Evolutionary conservation across 2,329 filamentous ascomycete genomes (phyloP), one percentile per base, ranked within the genome.

Genomic region (Alternaria sp.): DNA sequence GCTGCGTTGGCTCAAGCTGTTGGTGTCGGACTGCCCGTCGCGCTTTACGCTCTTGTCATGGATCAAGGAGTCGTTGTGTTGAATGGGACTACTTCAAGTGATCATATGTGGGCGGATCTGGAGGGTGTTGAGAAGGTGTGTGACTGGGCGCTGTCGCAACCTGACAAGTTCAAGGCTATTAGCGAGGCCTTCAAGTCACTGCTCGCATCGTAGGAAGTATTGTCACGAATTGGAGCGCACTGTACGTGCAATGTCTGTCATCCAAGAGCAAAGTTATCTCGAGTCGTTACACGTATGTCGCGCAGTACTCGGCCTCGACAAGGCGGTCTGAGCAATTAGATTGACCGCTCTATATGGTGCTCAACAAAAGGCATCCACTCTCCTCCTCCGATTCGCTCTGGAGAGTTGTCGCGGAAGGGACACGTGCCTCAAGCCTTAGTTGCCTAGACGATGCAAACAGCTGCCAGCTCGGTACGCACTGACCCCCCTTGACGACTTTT

Each of bases 31-130:
- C 74, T 72, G 1, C 79, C 83, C 10, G 80, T 85, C 12, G 86
- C 86, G 6, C 68, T 89, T 60, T 89, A 89, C 75, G 80, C 82
- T 41, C 78, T 89, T n/a, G 84, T 89, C 4, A 77, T 88, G 65
- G 83, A 84, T 1, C 73, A 88, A 26, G 84, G 82, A 2, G 79
- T 86, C 3, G 80, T 82, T 0, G 77, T 88, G 4, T 74, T 89
- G 64, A 86, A 89, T 73, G 87, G 87, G 3, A 89, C 87, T 4
- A 88, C 82, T 21, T 85, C 84, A 58, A 67, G 72, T 47, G 75
- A 75, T 59, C 82, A 83, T 44, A 89, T 89, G 87, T 74, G 69
- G 46, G 79, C 80, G n/a, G 86, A 89, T 75, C 71, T 87, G 55
- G 77, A 79, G 9, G 83, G 83, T 0, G 71, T 87, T 15, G 69